Base-by-base conservation (phyloP, 129 eudicot species). In the Apium graveolens region DNA sequence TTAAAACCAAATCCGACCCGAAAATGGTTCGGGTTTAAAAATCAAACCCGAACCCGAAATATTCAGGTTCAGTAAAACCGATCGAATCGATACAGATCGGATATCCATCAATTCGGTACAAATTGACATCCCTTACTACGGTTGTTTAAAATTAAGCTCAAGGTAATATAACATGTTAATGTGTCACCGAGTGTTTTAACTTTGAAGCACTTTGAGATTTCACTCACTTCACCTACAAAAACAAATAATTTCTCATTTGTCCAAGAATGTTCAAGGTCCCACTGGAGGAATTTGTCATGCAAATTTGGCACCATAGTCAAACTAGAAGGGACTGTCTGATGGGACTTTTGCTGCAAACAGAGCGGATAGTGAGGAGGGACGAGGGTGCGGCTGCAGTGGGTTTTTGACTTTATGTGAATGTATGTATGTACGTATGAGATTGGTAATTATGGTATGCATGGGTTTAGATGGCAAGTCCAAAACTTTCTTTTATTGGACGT, bases 241-340 rank as follows among this genome's bases (percentile, higher is more conserved):
- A 60, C 7, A 63, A 65, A 65, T 65, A 14, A 65, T 65, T 65
- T 65, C 3, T 1, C 39, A 31, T 29, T 65, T 65, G 71, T 29
- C 71, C 71, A 65, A 65, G 71, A 31, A 65, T 65, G 71, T 65
- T 12, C 31, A 31, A 38, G 71, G 71, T 31, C 71, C 77, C 38
- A 26, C 13, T 7, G 8, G 12, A 7, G 57, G 49, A 73, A 73
- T 26, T 43, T 73, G 60, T 73, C 77, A 24, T 39, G 57, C 55
- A 26, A 20, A 42, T 44, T 7, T 27, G 60, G 51, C 77, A 26
- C 13, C 77, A 43, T 43, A 44, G 77, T 73, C 57, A 73, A 73
- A 73, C 57, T 43, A 17, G 55, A 73, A 43, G 60, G 39, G 77
- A 73, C 77, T 44, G 60, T 27, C n/a, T 73, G 60, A 44, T 17